Evolutionary conservation across 805 yeast species (phyloP).

Genomic region (Metschnikowia henanensis): DNA sequence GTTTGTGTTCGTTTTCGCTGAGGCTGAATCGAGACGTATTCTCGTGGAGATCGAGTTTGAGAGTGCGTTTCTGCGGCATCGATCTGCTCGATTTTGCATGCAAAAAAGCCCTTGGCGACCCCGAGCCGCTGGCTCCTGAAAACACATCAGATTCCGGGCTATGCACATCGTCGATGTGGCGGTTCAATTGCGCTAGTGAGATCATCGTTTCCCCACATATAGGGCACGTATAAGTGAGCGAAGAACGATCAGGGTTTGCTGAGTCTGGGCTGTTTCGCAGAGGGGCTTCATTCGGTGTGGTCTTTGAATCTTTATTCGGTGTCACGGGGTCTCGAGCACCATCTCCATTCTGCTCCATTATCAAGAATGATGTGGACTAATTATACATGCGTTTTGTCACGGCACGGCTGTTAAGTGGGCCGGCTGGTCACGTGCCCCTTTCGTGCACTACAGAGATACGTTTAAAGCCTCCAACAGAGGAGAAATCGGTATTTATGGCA

Average conservation of each 20-base stretch:
- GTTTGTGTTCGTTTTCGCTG: constrained; percentile 22
- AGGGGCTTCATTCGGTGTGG: neutral
- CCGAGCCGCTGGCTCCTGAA: neutral
- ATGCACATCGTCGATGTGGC: constrained; percentile 73
- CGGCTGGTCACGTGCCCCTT: too few species aligned
- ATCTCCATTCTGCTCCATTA: neutral
- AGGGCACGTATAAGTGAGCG: constrained; percentile 49
- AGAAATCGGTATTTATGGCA: too few species aligned
- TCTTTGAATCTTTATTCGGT: neutral
- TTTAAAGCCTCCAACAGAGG: too few species aligned
- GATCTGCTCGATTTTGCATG: constrained; percentile 1
- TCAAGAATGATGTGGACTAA: neutral
- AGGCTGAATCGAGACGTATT: constrained; percentile 35
- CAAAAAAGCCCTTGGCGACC: neutral
- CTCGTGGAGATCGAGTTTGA: constrained; percentile 53
- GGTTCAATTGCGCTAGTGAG: constrained; percentile 54
- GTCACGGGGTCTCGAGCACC: neutral
- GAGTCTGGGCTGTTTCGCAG: neutral
- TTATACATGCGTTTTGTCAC: neutral
- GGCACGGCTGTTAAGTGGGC: neutral
- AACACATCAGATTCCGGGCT: neutral
- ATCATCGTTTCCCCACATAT: constrained; percentile 65
- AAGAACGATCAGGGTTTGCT: neutral
- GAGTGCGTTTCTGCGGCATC: constrained; percentile 31
- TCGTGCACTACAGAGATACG: too few species aligned